Percentiles rank a stretch among this genome's conserved stretches.
Evolutionary conservation across 345 rosid genomes (phyloP).

Genomic region (Gossypioides kirkii): DNA sequence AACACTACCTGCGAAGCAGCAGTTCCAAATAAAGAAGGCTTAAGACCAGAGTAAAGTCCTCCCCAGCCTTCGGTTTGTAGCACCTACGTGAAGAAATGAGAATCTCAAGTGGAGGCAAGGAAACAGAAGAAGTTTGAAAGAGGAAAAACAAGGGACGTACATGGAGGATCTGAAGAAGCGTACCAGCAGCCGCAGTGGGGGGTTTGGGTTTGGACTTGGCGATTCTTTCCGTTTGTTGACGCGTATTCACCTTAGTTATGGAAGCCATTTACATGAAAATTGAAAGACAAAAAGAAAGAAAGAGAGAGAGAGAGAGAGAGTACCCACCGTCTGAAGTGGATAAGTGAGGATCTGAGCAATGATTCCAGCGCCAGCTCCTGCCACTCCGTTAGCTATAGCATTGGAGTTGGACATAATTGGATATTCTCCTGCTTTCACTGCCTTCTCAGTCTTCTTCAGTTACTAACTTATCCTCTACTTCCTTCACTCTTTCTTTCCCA

Average conservation of each 20-base stretch:
- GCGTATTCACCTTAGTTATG: slow-evolving; percentile 50
- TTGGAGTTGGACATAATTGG: slow-evolving; percentile 39
- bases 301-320: neutral
- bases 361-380: slow-evolving; percentile 71
- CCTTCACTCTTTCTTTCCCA: neutral
- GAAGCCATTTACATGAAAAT: neutral
- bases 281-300: neutral
- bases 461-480: neutral
- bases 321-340: slow-evolving; percentile 54
- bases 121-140: neutral
- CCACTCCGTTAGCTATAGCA: slow-evolving; percentile 67
- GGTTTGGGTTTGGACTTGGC: slow-evolving; percentile 25
- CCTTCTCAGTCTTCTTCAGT: neutral
- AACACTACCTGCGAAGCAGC: slow-evolving; percentile 51
- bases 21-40: slow-evolving; percentile 68
- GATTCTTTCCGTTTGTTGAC: slow-evolving; percentile 65
- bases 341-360: slow-evolving; percentile 71
- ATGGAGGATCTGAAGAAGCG: slow-evolving; percentile 47
- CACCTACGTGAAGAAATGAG: slow-evolving; percentile 22
- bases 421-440: too few species aligned
- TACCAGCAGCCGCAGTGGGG: slow-evolving; percentile 8
- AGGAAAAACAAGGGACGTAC: slow-evolving; percentile 16
- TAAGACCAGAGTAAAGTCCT: slow-evolving; percentile 66
- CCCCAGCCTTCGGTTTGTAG: slow-evolving; percentile 55
- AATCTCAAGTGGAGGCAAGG: neutral